Conservation (phyloP, 2,329 filamentous ascomycete genomes). For the Diaporthe longicolla region DNA sequence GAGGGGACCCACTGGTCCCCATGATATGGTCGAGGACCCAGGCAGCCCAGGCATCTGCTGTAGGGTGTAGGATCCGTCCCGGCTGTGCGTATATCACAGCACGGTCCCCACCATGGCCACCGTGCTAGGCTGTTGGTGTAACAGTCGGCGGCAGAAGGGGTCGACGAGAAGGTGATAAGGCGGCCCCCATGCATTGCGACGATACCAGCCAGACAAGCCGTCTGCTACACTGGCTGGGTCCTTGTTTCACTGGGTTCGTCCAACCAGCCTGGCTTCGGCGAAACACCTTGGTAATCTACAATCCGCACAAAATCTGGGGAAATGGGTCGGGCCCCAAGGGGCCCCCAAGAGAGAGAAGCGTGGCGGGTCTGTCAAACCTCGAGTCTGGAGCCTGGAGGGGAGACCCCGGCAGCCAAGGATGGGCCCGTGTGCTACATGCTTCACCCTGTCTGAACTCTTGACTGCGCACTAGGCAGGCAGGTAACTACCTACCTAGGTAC, state of each 20-base stretch:
- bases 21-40: not conserved
- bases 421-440: not conserved
- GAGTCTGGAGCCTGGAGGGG: not conserved
- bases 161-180: conserved; percentile 3
- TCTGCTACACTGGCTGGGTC: not conserved
- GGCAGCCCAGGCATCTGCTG: not conserved
- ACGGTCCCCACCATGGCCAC: not conserved
- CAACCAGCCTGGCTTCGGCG: not conserved
- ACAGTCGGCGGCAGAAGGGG: conserved; percentile 14
- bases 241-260: too few relatives aligned
- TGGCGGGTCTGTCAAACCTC: not conserved
- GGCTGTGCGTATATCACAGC: conserved; percentile 10
- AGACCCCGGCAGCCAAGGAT: conserved; percentile 5
- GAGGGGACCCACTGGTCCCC: not conserved
- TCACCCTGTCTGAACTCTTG: not conserved
- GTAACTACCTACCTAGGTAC: too few relatives aligned
- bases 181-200: not conserved
- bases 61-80: conserved; percentile 10
- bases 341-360: not conserved
- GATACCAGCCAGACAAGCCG: not conserved
- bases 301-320: conserved; percentile 1
- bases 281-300: not conserved
- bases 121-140: conserved; percentile 7
- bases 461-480: not conserved
- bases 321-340: not conserved